Evolutionary conservation across 495 filamentous ascomycete genomes (phyloP).

Genomic region (Neurospora sublineolata): DNA sequence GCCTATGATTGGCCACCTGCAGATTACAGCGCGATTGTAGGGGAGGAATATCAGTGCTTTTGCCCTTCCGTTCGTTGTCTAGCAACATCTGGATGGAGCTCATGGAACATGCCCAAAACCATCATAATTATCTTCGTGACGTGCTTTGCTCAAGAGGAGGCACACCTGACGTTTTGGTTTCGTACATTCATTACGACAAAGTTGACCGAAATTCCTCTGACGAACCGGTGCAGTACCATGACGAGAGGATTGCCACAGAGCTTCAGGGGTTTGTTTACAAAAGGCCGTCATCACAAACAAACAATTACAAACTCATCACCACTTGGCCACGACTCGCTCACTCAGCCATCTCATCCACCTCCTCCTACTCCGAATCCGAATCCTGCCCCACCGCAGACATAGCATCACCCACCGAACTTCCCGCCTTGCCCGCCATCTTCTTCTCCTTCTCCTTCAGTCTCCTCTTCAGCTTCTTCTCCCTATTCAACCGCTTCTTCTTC

Average conservation of each 20-base stretch:
- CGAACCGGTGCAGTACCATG: background rate
- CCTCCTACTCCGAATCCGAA: background rate
- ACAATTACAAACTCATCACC: background rate
- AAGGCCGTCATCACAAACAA: background rate
- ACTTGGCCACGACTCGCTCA: background rate
- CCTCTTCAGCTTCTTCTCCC: constrained; percentile 41
- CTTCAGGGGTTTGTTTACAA: background rate
- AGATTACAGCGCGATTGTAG: background rate
- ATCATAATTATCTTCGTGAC: background rate
- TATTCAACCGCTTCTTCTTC: constrained; percentile 42
- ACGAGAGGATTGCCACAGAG: background rate
- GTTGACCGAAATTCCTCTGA: background rate
- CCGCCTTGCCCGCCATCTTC: constrained; percentile 24
- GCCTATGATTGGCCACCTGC: background rate
- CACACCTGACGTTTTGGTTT: background rate
- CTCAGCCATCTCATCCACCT: constrained; percentile 1
- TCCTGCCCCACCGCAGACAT: background rate
- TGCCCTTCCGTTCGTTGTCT: background rate
- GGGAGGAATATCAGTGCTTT: background rate
- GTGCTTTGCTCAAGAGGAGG: background rate
- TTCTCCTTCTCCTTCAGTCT: constrained; percentile 39
- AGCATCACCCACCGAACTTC: background rate
- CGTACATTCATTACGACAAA: background rate
- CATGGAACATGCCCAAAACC: background rate
- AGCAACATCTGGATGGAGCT: background rate